phyloP scores from a whole-genome alignment of 345 rosid species.

The Gossypium bickii region DNA sequence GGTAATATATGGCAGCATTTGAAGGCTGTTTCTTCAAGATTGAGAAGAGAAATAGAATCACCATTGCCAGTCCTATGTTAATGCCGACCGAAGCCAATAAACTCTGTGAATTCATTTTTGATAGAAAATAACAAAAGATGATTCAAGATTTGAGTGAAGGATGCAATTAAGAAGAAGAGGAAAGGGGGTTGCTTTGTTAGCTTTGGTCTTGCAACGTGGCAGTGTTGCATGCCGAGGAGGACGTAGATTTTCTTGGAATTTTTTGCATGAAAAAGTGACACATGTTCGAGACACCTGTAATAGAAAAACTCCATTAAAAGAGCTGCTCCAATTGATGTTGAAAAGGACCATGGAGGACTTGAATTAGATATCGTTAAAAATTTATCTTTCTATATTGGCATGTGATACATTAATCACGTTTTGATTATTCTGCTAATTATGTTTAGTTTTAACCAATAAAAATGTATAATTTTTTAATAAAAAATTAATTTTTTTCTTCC shows the following conservation, averaged over 20 bases:
- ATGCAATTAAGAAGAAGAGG: not conserved
- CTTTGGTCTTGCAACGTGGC: conserved; percentile 14
- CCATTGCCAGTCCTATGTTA: conserved; percentile 66
- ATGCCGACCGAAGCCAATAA: conserved; percentile 74
- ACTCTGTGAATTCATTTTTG: conserved; percentile 55
- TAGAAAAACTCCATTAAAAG: not conserved
- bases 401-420: too few species aligned
- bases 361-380: too few species aligned
- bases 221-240: not conserved
- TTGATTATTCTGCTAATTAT: too few species aligned
- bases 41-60: conserved; percentile 70
- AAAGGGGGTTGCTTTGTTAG: not conserved
- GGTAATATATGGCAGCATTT: conserved; percentile 69
- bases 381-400: too few species aligned
- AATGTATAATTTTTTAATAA: too few species aligned
- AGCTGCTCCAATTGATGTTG: not conserved
- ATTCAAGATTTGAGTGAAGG: not conserved
- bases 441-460: too few species aligned
- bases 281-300: not conserved
- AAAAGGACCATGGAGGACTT: too few species aligned
- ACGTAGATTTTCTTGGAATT: not conserved
- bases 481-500: too few species aligned
- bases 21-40: conserved; percentile 75
- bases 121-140: not conserved
- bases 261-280: not conserved